These are phyloP conservation scores for Emiliania huxleyi DNA, from an alignment of 78 protist genomes.

Conservation along the genomic window DNA sequence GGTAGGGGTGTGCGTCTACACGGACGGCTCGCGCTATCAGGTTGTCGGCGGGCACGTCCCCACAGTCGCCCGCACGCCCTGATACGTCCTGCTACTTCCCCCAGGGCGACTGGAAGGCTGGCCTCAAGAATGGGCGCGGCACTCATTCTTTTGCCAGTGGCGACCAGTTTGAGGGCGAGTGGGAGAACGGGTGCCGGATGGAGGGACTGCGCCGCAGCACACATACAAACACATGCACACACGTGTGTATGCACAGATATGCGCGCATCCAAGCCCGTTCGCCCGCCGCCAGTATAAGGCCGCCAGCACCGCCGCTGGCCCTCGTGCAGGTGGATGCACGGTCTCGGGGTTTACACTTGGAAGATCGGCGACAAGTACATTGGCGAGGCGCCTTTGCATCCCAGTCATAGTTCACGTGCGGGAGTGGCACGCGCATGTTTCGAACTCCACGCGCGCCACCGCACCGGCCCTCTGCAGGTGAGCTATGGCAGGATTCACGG, in stretches of 20 bases:
- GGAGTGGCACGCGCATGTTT: too few relatives aligned
- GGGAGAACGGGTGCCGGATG: conserved; percentile 18
- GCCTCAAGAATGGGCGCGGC: not conserved
- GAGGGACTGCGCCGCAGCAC: too few relatives aligned
- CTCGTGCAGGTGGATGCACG: not conserved
- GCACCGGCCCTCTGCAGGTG: not conserved
- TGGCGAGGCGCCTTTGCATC: not conserved
- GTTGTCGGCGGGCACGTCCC: too few relatives aligned
- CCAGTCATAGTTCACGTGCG: too few relatives aligned
- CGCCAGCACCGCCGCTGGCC: too few relatives aligned
- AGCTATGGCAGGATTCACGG: not conserved
- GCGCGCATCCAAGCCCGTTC: too few relatives aligned
- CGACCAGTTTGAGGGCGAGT: conserved; percentile 23
- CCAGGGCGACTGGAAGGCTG: conserved; percentile 22
- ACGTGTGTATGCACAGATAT: too few relatives aligned
- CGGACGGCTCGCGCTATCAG: conserved; percentile 19
- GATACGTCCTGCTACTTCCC: too few relatives aligned
- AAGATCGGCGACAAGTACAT: conserved; percentile 29
- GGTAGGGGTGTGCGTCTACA: not conserved
- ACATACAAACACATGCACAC: too few relatives aligned
- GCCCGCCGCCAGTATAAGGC: too few relatives aligned
- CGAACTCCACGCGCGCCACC: too few relatives aligned
- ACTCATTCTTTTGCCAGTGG: not conserved
- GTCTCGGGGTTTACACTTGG: conserved; percentile 29
- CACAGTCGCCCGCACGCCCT: too few relatives aligned